Evolutionary conservation across 352 stramenopile genomes (phyloP), one percentile per base, ranked within the genome.

Genomic region (Peronosclerospora sorghi): DNA sequence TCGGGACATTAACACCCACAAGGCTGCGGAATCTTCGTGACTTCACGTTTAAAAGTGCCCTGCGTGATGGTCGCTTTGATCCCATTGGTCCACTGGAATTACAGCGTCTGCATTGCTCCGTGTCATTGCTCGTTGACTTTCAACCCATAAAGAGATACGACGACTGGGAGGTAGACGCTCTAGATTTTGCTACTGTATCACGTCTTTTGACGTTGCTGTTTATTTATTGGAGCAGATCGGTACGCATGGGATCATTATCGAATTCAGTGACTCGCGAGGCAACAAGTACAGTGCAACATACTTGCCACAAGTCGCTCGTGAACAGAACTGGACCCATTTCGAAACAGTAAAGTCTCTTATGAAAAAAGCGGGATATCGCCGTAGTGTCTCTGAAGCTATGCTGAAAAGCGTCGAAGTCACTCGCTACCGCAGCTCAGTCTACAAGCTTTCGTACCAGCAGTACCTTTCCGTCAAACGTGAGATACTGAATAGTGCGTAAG

Each of bases 101-200:
- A 10, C 60, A 77, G 2, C 60, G 59, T 8, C 53, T 90, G 23
- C 68, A 75, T 48, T 87, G 75, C 62, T 83, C 74, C 5, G 77
- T 90, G 55, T 90, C 77, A 21, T 54, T 90, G 51, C 74, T 90
- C 59, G 56, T 88, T 37, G 68, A 87, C 68, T 88, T 84, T 48
- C 55, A 90, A 45, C 73, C 81, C 42, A 69, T 56, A 13, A 61
- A 79, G 21, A 64, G 82, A 52, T 90, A 77, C 47, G 70, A 85
- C 41, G 77, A 90, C 59, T 90, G 77, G 77, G 67, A 86, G 68
- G 74, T 90, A 13, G 8, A 45, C 15, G 8, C 17, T 28, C n/a
- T n/a, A n/a, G n/a, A n/a, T n/a, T n/a, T n/a, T n/a, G 26, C 4
- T 41, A 19, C 20, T 29, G 27, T 8, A 26, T 7, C 19, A 14